Conservation (phyloP, 805 yeast genomes). For the Citeromyces matritensis region DNA sequence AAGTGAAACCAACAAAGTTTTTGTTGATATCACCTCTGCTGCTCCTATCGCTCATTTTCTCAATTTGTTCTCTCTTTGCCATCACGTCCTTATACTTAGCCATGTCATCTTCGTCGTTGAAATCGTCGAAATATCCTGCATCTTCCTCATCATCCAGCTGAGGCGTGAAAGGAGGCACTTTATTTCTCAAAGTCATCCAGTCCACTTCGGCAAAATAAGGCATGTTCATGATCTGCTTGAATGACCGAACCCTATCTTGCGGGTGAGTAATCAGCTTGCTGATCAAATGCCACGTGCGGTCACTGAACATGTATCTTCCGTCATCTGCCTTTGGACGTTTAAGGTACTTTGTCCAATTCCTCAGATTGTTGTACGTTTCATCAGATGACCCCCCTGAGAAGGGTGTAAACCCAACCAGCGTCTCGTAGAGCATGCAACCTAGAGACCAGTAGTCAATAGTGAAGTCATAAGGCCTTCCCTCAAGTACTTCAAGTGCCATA, state of each 20-base stretch:
- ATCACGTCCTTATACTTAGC: constrained; percentile 94
- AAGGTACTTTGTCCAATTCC: constrained; percentile 82
- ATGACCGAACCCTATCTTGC: constrained; percentile 54
- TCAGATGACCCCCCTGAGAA: constrained; percentile 88
- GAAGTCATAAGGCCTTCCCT: constrained; percentile 85
- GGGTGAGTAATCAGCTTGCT: constrained; percentile 72
- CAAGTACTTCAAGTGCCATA: constrained; percentile 95
- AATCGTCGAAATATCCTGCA: constrained; percentile 97
- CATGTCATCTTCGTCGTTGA: constrained; percentile 93
- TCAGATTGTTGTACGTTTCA: constrained; percentile 87
- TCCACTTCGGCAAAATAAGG: constrained; percentile 76
- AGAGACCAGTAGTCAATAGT: constrained; percentile 98
- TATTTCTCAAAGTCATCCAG: constrained; percentile 53
- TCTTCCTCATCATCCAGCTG: constrained; percentile 94
- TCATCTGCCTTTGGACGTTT: constrained; percentile 85
- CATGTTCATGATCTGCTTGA: constrained; percentile 68
- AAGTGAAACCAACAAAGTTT: constrained; percentile 89
- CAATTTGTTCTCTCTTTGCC: constrained; percentile 80
- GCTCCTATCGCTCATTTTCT: constrained; percentile 56
- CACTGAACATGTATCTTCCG: constrained; percentile 86
- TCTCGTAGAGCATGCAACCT: constrained; percentile 94
- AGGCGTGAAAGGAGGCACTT: constrained; percentile 91
- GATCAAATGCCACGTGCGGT: constrained; percentile 89
- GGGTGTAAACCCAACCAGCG: constrained; percentile 94
- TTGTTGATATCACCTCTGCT: constrained; percentile 43